Evolutionary conservation across 192 early-diverging fungal genomes (phyloP).

Genomic region (Backusella mclennaniae): DNA sequence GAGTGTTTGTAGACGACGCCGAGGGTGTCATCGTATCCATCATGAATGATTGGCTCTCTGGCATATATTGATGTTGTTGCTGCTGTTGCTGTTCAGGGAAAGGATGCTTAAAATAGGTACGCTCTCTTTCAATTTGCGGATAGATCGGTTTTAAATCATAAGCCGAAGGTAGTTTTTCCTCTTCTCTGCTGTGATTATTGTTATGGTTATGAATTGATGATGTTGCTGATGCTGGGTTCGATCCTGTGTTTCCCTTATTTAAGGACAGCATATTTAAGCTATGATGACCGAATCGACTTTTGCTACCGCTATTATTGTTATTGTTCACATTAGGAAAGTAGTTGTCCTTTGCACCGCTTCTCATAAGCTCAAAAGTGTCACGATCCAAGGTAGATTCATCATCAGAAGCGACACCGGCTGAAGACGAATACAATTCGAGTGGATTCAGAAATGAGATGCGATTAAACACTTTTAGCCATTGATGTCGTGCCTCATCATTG

Average conservation of each 20-base stretch:
- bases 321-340: neutral
- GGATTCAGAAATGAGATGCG: conserved; percentile 18
- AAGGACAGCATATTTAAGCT: neutral
- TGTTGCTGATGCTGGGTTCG: neutral
- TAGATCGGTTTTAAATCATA: conserved; percentile 14
- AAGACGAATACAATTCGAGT: neutral
- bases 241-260: neutral
- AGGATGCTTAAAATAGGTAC: neutral
- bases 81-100: neutral
- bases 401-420: neutral
- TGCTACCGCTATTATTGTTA: neutral
- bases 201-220: neutral
- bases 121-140: neutral
- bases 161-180: conserved; percentile 16
- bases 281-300: neutral
- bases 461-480: conserved; percentile 5
- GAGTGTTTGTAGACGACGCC: neutral
- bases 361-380: conserved; percentile 18
- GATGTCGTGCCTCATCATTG: conserved; percentile 12
- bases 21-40: neutral
- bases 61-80: neutral
- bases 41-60: neutral
- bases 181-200: neutral
- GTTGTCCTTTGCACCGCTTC: conserved; percentile 4
- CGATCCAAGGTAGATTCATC: neutral